Evolutionary conservation across 805 yeast genomes (phyloP).

Genomic region (Teunomyces panamensis): DNA sequence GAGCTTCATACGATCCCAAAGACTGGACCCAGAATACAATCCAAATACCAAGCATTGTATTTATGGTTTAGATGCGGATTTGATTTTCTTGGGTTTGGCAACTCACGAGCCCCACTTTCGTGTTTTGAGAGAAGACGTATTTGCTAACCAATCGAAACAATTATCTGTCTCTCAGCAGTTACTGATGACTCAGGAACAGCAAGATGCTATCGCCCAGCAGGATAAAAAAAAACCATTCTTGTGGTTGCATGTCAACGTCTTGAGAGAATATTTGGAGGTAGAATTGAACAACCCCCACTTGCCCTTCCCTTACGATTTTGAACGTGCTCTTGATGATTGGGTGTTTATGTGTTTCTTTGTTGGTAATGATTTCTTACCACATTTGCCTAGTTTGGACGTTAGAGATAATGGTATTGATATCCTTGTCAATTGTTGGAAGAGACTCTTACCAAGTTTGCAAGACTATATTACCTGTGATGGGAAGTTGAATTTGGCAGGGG

Average conservation of each 20-base stretch:
- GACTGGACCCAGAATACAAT: conserved; percentile 80
- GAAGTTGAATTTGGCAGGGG: conserved; percentile 66
- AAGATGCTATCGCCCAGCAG: conserved; percentile 35
- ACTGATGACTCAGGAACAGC: conserved; percentile 60
- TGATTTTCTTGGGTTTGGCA: conserved; percentile 91
- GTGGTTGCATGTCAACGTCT: conserved; percentile 86
- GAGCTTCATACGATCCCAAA: conserved; percentile 90
- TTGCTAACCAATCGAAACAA: conserved; percentile 64
- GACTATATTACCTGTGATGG: conserved; percentile 93
- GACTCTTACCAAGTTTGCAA: conserved; percentile 58
- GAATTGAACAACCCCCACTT: conserved; percentile 72
- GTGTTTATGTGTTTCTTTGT: conserved; percentile 97
- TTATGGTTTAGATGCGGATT: conserved; percentile 96
- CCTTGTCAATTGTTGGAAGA: conserved; percentile 81
- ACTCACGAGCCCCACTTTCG: conserved; percentile 97
- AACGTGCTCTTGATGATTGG: conserved; percentile 98
- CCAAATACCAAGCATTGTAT: conserved; percentile 96
- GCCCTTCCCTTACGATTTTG: conserved; percentile 78
- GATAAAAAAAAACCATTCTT: conserved; percentile 77
- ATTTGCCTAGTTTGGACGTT: conserved; percentile 89
- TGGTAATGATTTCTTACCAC: conserved; percentile 98
- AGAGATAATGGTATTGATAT: conserved; percentile 91
- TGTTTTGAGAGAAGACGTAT: conserved; percentile 93
- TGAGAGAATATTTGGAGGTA: conserved; percentile 82
- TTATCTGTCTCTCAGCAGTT: conserved; percentile 48